Evolutionary conservation across 2,329 filamentous ascomycete genomes (phyloP).

Genomic region (Thelonectria discophora): DNA sequence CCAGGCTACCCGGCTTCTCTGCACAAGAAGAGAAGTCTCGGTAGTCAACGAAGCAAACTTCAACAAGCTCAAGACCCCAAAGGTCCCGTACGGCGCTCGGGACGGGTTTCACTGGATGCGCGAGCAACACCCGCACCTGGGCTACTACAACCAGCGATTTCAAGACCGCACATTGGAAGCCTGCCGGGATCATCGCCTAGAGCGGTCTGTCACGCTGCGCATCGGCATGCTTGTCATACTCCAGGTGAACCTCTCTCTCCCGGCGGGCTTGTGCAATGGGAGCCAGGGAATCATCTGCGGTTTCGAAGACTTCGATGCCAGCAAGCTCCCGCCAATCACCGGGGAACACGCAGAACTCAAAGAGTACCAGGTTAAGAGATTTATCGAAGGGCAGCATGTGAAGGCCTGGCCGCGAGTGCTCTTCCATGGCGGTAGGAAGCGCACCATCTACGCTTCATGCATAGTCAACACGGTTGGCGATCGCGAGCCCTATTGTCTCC

Average conservation of each 20-base stretch:
- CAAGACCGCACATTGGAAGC: slow-evolving; percentile 21
- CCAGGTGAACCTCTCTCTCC: slow-evolving; percentile 34
- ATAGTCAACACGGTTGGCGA: slow-evolving; percentile 57
- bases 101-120: slow-evolving; percentile 22
- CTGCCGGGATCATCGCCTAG: slow-evolving; percentile 25
- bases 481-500: slow-evolving; percentile 54
- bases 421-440: slow-evolving; percentile 58
- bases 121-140: neutral
- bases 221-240: slow-evolving; percentile 36
- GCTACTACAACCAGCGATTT: neutral
- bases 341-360: slow-evolving; percentile 20
- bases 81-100: slow-evolving; percentile 14
- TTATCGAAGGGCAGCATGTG: slow-evolving; percentile 8
- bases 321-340: slow-evolving; percentile 13
- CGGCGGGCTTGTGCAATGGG: slow-evolving; percentile 34
- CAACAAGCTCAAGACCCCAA: slow-evolving; percentile 14
- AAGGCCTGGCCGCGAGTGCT: slow-evolving; percentile 47
- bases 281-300: slow-evolving; percentile 40
- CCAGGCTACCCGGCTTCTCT: slow-evolving; percentile 29
- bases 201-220: slow-evolving; percentile 25
- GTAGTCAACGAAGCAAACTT: slow-evolving; percentile 24
- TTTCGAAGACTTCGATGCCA: slow-evolving; percentile 22
- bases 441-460: slow-evolving; percentile 62
- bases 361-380: slow-evolving; percentile 19
- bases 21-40: slow-evolving; percentile 19